Base-by-base conservation (phyloP, 2,329 filamentous ascomycete species). In the Colletotrichum sp. region DNA sequence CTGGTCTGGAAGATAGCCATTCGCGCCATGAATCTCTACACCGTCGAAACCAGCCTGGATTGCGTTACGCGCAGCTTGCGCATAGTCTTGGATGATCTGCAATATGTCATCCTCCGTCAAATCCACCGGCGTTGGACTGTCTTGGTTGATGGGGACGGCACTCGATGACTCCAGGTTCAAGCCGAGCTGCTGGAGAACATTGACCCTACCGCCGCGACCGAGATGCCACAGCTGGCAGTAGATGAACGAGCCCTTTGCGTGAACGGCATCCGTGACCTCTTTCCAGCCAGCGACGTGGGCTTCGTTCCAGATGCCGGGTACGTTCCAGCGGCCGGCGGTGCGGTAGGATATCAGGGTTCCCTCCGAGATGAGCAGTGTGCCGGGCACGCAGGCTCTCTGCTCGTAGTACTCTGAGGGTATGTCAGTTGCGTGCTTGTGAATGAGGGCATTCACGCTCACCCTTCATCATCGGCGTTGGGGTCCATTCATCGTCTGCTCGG, bases 71-170 rank as follows among this genome's bases (percentile, higher is more conserved):
- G 89, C 87, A 1, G 90, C 89, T 0, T 86, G 87, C 2, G 88
- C 89, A 82, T 89, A 95, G 0, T 91, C 91, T 1, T 81, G 82
- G 83, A 95, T 94, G 76, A 92, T 88, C 5, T 88, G 82, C 78
- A 90, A 86, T 71, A 96, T 96, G 21, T 95, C 93, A 2, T 89
- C 85, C 66, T 91, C 87, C 0, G 89, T 93, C 89, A 96, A 90
- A 28, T 88, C 92, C 69, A 89, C 90, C 3, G 93, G 93, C 6
- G 89, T 89, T 0, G 83, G 83, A 2, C 84, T 83, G 10, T 90
- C 87, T 6, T 89, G 89, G 56, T 88, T 85, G 3, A 89, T 83
- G 18, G 21, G 89, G 81, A 67, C 86, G 78, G 82, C 80, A 70
- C 82, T 84, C 15, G 81, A 78, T 78, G 75, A 91, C 84, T 77